Conservation (phyloP, 2,329 filamentous ascomycete genomes). For the Sclerotinia nivalis region DNA sequence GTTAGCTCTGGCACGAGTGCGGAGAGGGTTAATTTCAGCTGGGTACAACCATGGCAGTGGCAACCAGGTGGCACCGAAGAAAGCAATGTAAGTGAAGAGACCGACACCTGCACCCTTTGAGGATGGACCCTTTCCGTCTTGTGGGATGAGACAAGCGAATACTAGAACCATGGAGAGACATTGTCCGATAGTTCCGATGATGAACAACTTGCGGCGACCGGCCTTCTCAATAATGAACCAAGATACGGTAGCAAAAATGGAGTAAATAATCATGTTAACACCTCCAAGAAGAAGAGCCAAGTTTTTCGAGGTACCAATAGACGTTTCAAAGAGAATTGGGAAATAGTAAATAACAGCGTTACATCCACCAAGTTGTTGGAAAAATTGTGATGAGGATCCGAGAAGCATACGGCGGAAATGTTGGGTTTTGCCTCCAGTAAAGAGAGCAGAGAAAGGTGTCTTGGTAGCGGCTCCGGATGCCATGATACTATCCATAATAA, state of each 20-base stretch:
- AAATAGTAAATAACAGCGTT: slow-evolving; percentile 52
- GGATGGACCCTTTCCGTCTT: slow-evolving; percentile 31
- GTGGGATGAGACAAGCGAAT: slow-evolving; percentile 43
- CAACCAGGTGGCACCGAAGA: slow-evolving; percentile 61
- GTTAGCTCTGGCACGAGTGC: slow-evolving; percentile 62
- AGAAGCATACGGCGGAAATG: slow-evolving; percentile 56
- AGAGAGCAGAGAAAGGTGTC: slow-evolving; percentile 46
- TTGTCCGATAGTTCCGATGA: slow-evolving; percentile 66
- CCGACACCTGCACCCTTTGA: slow-evolving; percentile 50
- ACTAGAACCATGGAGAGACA: slow-evolving; percentile 65
- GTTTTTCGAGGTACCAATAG: slow-evolving; percentile 50
- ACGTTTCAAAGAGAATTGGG: slow-evolving; percentile 53
- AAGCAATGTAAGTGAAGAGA: slow-evolving; percentile 63
- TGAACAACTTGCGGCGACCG: slow-evolving; percentile 70
- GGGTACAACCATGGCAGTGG: slow-evolving; percentile 64
- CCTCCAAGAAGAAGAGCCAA: slow-evolving; percentile 56
- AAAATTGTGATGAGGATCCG: slow-evolving; percentile 51
- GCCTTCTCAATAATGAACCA: slow-evolving; percentile 58
- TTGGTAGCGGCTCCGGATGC: slow-evolving; percentile 39
- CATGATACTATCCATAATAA: slow-evolving; percentile 45
- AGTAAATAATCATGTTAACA: slow-evolving; percentile 57
- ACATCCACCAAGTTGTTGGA: slow-evolving; percentile 53
- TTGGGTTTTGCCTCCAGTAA: slow-evolving; percentile 55
- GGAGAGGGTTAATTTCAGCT: slow-evolving; percentile 60
- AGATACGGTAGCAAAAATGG: slow-evolving; percentile 53